Base-by-base conservation (phyloP, 768 basidiomycete species). In the Lactarius pseudohatsudake region DNA sequence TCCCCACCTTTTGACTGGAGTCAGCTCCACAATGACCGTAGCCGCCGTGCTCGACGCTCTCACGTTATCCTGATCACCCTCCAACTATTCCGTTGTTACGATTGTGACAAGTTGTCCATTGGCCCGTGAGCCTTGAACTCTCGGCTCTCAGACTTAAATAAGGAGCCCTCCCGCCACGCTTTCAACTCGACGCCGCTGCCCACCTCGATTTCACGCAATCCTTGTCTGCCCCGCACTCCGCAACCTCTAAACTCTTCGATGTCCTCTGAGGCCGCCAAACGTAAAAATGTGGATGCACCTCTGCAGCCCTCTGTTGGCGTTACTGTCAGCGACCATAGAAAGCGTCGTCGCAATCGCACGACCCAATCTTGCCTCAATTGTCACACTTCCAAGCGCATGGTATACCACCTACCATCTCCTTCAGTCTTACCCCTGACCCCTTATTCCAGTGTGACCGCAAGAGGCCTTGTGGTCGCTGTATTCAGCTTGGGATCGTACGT, bases 351-450 rank as follows among this genome's bases (percentile, higher is more conserved):
- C 55, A 90, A 90, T 73, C 83, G 88, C 61, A 88, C 87, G 7
- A 90, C 87, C 3, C 87, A 88, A 69, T 89, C 87, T 67, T 90
- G 88, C 71, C 77, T 89, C 34, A 89, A 89, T 68, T 90, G 88
- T 69, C 88, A 89, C 68, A 84, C 86, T 30, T 88, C 88, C 9
- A 89, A 90, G 71, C 81, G 88, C 61, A 89, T 89, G 88, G 88
- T 89, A 73, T 62, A 77, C 50, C 28, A 38, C 7, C 4, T 5
- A 28, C 20, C n/a, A 22, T n/a, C 45, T 4, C 56, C 36, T 26
- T 30, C 38, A 59, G 38, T 11, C 13, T 64, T 3, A 57, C 43
- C 38, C 56, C 40, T 54, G 53, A 7, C 57, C 38, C 45, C 13
- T 16, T 45, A 40, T 38, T 61, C 16, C 64, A 83, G 81, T 83